phyloP scores from a whole-genome alignment of 306 rosid species.

The Phaseolus lunatus region DNA sequence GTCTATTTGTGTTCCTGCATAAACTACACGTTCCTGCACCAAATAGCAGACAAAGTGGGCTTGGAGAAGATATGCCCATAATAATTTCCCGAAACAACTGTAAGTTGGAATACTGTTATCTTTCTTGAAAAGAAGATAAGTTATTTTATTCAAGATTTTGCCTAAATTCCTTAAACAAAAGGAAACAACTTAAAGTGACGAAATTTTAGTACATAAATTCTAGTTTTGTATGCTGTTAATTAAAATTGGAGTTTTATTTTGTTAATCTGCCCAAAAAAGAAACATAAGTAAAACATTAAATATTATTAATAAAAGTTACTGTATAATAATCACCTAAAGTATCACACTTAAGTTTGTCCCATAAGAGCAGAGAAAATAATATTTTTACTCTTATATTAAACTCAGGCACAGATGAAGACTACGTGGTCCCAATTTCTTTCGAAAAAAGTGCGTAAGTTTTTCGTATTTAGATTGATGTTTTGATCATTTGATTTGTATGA shows the following conservation, averaged over 20 bases:
- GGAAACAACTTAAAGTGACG: background rate
- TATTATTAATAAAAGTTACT: background rate
- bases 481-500: too few species aligned
- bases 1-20: conserved; percentile 83
- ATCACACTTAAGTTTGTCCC: background rate
- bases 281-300: background rate
- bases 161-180: background rate
- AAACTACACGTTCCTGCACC: too few species aligned
- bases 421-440: too few species aligned
- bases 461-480: too few species aligned
- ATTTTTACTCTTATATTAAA: too few species aligned
- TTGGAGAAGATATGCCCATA: conserved; percentile 94
- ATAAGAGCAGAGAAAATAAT: background rate
- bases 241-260: background rate
- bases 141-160: background rate
- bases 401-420: too few species aligned
- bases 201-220: background rate
- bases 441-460: too few species aligned
- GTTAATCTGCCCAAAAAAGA: background rate
- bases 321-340: background rate
- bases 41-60: conserved; percentile 81
- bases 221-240: background rate
- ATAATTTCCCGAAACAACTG: conserved; percentile 95
- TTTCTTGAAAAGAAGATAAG: conserved; percentile 27
- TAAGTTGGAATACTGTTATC: conserved; percentile 4